Evolutionary conservation across 495 filamentous ascomycete genomes (phyloP).

Genomic region (Elaphomyces granulatus): DNA sequence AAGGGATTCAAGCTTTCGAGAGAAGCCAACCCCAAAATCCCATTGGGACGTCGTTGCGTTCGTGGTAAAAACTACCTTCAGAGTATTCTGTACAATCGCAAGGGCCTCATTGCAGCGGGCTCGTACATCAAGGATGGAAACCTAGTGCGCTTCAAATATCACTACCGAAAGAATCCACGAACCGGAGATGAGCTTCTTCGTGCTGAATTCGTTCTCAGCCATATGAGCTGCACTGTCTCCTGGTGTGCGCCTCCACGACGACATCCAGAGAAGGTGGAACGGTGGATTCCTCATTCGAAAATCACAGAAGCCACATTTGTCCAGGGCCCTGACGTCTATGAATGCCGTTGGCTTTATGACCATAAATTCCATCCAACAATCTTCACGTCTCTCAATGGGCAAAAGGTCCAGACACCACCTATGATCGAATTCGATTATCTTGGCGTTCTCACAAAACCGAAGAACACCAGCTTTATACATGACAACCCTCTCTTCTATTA

Average conservation of each 20-base stretch:
- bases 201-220: conserved; percentile 40
- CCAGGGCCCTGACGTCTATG: conserved; percentile 38
- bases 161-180: conserved; percentile 41
- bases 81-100: conserved; percentile 38
- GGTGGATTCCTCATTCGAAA: conserved; percentile 46
- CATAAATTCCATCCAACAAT: conserved; percentile 50
- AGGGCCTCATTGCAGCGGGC: conserved; percentile 39
- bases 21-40: conserved; percentile 21
- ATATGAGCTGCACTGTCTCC: conserved; percentile 41
- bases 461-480: conserved; percentile 36
- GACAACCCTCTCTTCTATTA: conserved; percentile 45
- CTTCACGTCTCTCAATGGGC: conserved; percentile 41
- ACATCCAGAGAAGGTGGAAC: conserved; percentile 37
- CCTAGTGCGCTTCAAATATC: conserved; percentile 40
- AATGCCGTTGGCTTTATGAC: conserved; percentile 43
- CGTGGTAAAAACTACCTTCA: conserved; percentile 32
- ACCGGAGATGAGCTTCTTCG: conserved; percentile 43
- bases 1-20: conserved; percentile 21
- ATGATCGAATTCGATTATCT: conserved; percentile 46
- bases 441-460: conserved; percentile 40
- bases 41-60: conserved; percentile 34
- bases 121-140: conserved; percentile 42
- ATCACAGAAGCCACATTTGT: conserved; percentile 45
- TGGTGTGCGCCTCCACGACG: conserved; percentile 43
- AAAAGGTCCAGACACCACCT: conserved; percentile 39